Evolutionary conservation across 192 early-diverging fungal genomes (phyloP), one percentile per base, ranked within the genome.

Genomic region (Jimgerdemannia lactiflua): DNA sequence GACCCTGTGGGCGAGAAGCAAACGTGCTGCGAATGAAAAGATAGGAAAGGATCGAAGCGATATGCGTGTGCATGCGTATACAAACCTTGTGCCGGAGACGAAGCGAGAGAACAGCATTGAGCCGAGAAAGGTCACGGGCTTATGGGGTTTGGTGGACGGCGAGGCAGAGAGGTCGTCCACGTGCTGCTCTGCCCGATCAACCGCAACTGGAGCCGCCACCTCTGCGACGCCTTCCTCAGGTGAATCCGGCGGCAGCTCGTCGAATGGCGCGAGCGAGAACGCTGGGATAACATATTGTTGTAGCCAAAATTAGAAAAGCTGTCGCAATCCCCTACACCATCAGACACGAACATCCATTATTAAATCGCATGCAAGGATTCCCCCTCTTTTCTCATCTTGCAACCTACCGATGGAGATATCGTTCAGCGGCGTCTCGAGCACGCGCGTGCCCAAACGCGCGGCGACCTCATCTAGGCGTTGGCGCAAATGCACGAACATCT

Each of bases 61-160:
- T 59, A 10, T 14, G 49, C 14, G 8, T 59, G 6, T 59, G 49
- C 14, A 14, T 10, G 6, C 14, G 49, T 10, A 59, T 10, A 10
- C 49, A 6, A 6, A 59, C 29, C 67, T 20, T 20, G 67, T 68
- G 0, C 67, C 67, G 7, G 67, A 68, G 29, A 68, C 67, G 67
- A 41, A 68, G 8, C 67, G 67, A 8, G 67, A 68, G 40, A 68
- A 68, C 0, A 68, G 40, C 67, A 68, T 68, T 14, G 67, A 68
- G 9, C 67, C 67, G 9, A 68, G 19, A 68, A 68, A 68, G 67
- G 67, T 68, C 9, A 68, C 18, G 40, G 67, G 40, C 40, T 20
- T 68, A 4, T 20, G 6, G 67, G 67, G 40, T 18, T 20, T 68
- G 64, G 14, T 19, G 64, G 64, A 18, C 14, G 64, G 64, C 64